Conservation (phyloP, 495 filamentous ascomycete species). For the Aspergillus conjunctus region DNA sequence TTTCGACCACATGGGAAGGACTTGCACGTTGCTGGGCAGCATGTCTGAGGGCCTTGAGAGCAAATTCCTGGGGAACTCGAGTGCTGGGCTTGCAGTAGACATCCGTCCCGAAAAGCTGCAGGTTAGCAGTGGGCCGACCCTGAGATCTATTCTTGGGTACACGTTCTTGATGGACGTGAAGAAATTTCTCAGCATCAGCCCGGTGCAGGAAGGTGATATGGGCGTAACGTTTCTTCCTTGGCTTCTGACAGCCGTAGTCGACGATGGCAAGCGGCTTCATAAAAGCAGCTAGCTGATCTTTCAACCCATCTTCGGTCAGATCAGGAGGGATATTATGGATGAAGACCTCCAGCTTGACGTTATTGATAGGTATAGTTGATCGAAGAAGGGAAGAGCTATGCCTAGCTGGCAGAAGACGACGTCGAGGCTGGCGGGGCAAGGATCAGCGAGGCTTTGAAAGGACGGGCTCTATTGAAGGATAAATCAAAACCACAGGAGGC, state of each 20-base stretch:
- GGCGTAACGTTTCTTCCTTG: conserved; percentile 31
- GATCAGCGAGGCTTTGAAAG: background rate
- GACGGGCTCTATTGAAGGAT: no score
- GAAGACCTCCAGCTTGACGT: conserved; percentile 43
- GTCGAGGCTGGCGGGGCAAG: background rate
- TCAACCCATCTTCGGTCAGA: conserved; percentile 34
- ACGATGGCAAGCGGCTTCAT: conserved; percentile 35
- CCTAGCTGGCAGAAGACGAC: background rate
- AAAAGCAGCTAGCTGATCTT: conserved; percentile 36
- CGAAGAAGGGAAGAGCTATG: background rate
- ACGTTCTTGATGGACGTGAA: conserved; percentile 31
- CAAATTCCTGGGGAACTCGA: conserved; percentile 33
- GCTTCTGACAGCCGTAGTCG: conserved; percentile 40
- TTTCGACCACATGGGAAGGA: background rate
- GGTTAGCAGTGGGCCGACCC: no score
- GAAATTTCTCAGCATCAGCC: conserved; percentile 35
- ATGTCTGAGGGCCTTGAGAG: conserved; percentile 40
- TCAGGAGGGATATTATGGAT: conserved; percentile 39
- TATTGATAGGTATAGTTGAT: background rate
- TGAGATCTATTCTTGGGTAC: no score
- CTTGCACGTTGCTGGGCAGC: conserved; percentile 11
- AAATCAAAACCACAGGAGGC: no score
- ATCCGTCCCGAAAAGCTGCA: conserved; percentile 38
- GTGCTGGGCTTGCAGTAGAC: conserved; percentile 50
- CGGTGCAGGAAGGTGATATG: conserved; percentile 38